Evolutionary conservation across 331 rosid genomes (phyloP), one percentile per base, ranked within the genome.

Genomic region (Ulmus americana): DNA sequence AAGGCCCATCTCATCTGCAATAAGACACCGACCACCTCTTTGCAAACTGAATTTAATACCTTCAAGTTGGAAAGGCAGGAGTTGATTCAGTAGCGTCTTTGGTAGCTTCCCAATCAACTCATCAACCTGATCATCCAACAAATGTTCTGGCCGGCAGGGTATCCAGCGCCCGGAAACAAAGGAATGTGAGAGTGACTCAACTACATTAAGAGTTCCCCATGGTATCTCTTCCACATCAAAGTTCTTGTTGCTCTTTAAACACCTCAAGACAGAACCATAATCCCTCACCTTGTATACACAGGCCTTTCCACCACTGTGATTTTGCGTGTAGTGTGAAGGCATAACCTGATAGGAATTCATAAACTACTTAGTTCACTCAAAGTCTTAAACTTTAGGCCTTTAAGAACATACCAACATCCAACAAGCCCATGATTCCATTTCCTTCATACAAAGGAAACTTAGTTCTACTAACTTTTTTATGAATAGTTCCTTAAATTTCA

Each of bases 1-100:
- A n/a, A 92, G 95, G 48, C 97, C 97, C 98, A 92, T 92, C 41
- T 92, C 97, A 47, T 92, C 98, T 0, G 95, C 97, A 68, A 92
- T 92, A 54, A 92, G 95, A 81, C 95, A 89, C 7, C 98, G 76
- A 0, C 84, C 95, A 14, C 98, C 98, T 74, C 97, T 85, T 55
- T 77, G 81, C 78, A 92, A 75, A 16, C 95, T 90, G 58, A 86
- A 92, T 71, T 82, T 79, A 63, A 92, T 41, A 4, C 98, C 98
- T 45, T 89, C 98, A 38, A 74, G 67, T 59, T 89, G 98, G 74
- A 92, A 92, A 76, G 98, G 97, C 73, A 92, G 72, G 72, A 92
- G 77, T 0, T 72, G 68, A 46, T 80, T 70, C 15, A 79, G 20
- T 39, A 92, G 72, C 6, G 39, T 61, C 76, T 71, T 79, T 0